Evolutionary conservation across 2,329 filamentous ascomycete species (phyloP).

Genomic region (Curvularia eragrostidis): DNA sequence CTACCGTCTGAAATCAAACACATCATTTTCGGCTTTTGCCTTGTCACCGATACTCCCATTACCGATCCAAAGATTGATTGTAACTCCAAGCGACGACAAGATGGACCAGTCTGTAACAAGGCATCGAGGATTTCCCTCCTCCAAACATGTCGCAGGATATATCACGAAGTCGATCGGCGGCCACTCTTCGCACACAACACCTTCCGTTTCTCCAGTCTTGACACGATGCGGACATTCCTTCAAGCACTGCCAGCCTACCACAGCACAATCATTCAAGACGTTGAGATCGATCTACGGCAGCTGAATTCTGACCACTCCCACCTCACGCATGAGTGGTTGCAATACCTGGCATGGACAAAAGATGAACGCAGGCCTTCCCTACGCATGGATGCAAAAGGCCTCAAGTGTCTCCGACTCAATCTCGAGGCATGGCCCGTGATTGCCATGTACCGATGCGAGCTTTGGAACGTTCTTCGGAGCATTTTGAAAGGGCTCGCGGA

Average conservation of each 20-base stretch:
- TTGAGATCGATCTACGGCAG: slow-evolving; percentile 49
- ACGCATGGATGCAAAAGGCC: slow-evolving; percentile 34
- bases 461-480: slow-evolving; percentile 44
- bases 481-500: slow-evolving; percentile 38
- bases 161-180: slow-evolving; percentile 42
- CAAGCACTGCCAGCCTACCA: slow-evolving; percentile 26
- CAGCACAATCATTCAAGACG: slow-evolving; percentile 34
- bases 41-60: slow-evolving; percentile 35
- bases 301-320: slow-evolving; percentile 34
- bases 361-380: slow-evolving; percentile 31
- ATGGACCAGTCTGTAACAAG: neutral
- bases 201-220: slow-evolving; percentile 48
- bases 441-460: slow-evolving; percentile 35
- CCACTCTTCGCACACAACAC: slow-evolving; percentile 44
- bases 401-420: slow-evolving; percentile 46
- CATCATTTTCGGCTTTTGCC: slow-evolving; percentile 40
- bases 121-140: slow-evolving; percentile 40
- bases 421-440: slow-evolving; percentile 46
- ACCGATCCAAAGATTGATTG: slow-evolving; percentile 28
- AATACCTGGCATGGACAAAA: slow-evolving; percentile 41
- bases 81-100: neutral
- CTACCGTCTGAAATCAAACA: slow-evolving; percentile 47
- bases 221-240: slow-evolving; percentile 42
- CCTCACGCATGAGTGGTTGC: slow-evolving; percentile 45
- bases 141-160: slow-evolving; percentile 46